Evolutionary conservation across 2,329 filamentous ascomycete species (phyloP), one percentile per base, ranked within the genome.

Genomic region (Colletotrichum filicis): DNA sequence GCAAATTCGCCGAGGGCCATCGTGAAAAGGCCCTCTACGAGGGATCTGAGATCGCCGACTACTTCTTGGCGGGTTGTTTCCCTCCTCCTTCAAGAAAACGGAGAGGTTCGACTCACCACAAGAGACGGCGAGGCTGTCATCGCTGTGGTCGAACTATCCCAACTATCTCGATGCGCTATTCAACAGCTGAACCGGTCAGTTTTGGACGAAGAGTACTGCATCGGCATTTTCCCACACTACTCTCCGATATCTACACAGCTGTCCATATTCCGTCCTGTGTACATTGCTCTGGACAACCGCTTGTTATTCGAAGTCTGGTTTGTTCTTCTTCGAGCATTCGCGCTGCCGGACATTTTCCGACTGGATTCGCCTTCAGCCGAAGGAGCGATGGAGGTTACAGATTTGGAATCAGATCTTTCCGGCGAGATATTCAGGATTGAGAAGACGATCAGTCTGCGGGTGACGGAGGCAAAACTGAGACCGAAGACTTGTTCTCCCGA

Each of bases 291-390:
- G 57, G 96, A 98, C 77, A 95, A 91, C 30, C 90, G 95, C 55
- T 91, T 97, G 7, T 87, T 97, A n/a, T 98, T 97, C 78, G 97
- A 99, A 80, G 97, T 98, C 14, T 99, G 97, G 97, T 96, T 97
- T 78, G 95, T 98, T 7, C 86, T 99, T 11, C 83, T 99, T 35
- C 91, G 96, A 74, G 95, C 96, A 0, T 98, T 98, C 81, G 95
- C 96, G 0, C 92, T 97, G 58, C 96, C 97, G 0, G 95, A 98
- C 77, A 87, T 98, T 14, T 98, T 98, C 79, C 94, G 92, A 2
- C 80, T 91, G 19, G 86, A 90, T 53, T 77, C 85, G 11, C 79
- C 84, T 14, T 82, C 83, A 19, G 81, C 81, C 32, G 87, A 87
- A 71, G 77, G 84, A 19, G 76, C 78, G 2, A 77, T 84, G 5